Evolutionary conservation across 2,329 filamentous ascomycete species (phyloP), one percentile per base, ranked within the genome.

Genomic region (Aquanectria penicillioides): DNA sequence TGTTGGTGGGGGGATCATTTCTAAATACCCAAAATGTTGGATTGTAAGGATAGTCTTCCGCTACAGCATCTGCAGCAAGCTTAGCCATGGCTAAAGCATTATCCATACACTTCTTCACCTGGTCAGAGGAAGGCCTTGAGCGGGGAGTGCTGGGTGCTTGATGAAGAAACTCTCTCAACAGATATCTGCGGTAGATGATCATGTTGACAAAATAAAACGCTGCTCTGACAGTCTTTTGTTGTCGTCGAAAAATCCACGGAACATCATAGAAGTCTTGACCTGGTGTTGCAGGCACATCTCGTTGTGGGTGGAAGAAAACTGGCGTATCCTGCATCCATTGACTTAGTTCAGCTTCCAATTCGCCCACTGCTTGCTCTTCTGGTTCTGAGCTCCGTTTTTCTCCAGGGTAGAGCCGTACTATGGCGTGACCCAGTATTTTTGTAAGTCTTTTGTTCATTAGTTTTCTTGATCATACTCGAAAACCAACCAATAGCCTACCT

Each of bases 171-270:
- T 51, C 48, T 22, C 31, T n/a, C 10, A 51, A 13, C 22, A 51
- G 31, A 28, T 28, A 23, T 6, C 48, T 36, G 15, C 48, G 48
- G 13, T 51, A 51, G 7, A 51, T 51, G 36, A 51, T 37, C 48
- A 51, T 51, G 13, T 51, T 51, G 3, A 37, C 34, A 51, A 51
- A 51, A 36, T 31, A 25, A 26, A 40, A 51, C 13, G 48, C 34
- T 3, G 48, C 25, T n/a, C 17, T 36, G 26, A 51, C 29, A 6
- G 48, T 51, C 18, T 41, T 51, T n/a, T 51, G 48, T 6, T 51
- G 48, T 13, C 48, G 23, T 18, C 26, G 25, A 41, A 40, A 51
- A 12, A 41, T 40, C 48, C 48, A 51, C 2, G 36, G 48, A 4
- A 40, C 23, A 33, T 51, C 48, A 22, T 51, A 51, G 23, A 51